phyloP scores from a whole-genome alignment of 352 stramenopile genomes.

The Pythium guiyangense region DNA sequence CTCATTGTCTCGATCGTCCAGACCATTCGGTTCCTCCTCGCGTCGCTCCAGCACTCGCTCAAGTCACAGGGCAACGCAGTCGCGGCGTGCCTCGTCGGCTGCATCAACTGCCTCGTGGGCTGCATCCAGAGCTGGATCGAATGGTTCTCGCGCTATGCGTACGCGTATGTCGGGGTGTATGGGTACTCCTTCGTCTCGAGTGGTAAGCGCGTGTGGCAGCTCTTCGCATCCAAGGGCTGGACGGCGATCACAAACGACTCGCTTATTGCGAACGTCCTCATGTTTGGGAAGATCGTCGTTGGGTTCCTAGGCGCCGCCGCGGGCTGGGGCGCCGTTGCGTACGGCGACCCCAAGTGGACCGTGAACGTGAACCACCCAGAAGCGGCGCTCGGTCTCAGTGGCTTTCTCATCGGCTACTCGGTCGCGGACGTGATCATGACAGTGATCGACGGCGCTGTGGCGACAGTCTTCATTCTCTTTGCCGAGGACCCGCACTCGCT shows the following conservation, averaged over 20 bases:
- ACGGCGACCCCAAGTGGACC: slow-evolving; percentile 35
- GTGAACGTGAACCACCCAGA: slow-evolving; percentile 40
- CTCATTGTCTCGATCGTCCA: slow-evolving; percentile 69
- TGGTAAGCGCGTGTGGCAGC: slow-evolving; percentile 42
- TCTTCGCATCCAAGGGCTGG: slow-evolving; percentile 58
- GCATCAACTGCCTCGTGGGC: slow-evolving; percentile 45
- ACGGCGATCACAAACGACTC: slow-evolving; percentile 65
- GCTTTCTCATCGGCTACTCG: slow-evolving; percentile 47
- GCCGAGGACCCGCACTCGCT: slow-evolving; percentile 43
- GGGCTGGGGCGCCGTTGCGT: slow-evolving; percentile 27
- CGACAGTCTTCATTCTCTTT: slow-evolving; percentile 57
- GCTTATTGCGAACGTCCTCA: slow-evolving; percentile 57
- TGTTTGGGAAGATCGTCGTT: slow-evolving; percentile 54
- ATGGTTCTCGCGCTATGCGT: slow-evolving; percentile 77
- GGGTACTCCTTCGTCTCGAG: slow-evolving; percentile 49
- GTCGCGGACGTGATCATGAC: slow-evolving; percentile 47
- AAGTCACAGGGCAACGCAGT: too few species aligned
- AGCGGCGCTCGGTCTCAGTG: slow-evolving; percentile 33
- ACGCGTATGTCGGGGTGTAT: slow-evolving; percentile 70
- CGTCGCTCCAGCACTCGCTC: slow-evolving; percentile 32
- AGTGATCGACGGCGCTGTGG: slow-evolving; percentile 37
- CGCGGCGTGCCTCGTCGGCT: too few species aligned
- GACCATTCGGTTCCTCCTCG: slow-evolving; percentile 45
- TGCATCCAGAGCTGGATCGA: slow-evolving; percentile 59
- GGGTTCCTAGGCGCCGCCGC: slow-evolving; percentile 40